Percentiles rank a stretch among this genome's conserved stretches.
phyloP scores from a whole-genome alignment of 2,329 filamentous ascomycete species.

The Fonsecaea erecta region DNA sequence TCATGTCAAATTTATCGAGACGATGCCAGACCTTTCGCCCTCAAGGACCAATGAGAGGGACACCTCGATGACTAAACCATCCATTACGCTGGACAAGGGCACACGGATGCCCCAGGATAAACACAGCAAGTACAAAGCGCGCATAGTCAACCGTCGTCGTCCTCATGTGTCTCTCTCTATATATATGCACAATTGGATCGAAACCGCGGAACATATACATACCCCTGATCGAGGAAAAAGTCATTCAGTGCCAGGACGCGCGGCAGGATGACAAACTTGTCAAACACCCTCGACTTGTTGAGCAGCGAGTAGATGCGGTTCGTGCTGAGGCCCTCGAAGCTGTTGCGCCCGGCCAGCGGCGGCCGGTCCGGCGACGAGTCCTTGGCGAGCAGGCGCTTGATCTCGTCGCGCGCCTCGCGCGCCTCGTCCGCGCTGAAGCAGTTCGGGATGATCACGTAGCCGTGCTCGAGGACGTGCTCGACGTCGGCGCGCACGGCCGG shows the following conservation, averaged over 20 bases:
- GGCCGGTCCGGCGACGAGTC: conserved; percentile 21
- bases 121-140: too few species aligned
- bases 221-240: conserved; percentile 47
- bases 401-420: conserved; percentile 41
- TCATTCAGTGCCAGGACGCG: conserved; percentile 48
- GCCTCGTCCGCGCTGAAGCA: conserved; percentile 44
- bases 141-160: too few species aligned
- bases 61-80: neutral
- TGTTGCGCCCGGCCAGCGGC: conserved; percentile 41
- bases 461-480: conserved; percentile 43
- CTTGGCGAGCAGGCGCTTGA: conserved; percentile 43
- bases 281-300: conserved; percentile 48
- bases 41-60: neutral
- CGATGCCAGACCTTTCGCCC: neutral
- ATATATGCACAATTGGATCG: too few species aligned
- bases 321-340: conserved; percentile 47
- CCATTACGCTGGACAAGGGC: neutral
- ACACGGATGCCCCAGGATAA: neutral
- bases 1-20: neutral
- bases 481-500: conserved; percentile 38
- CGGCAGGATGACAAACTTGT: conserved; percentile 45
- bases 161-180: too few species aligned
- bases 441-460: conserved; percentile 45
- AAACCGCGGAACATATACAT: too few species aligned
- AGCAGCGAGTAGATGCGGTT: conserved; percentile 47